A percentile compares a stretch with the other conserved stretches of the same genome.
These are phyloP conservation scores for Penicillium sp. DNA, from an alignment of 2,329 filamentous ascomycete species.

Conservation along the genomic window DNA sequence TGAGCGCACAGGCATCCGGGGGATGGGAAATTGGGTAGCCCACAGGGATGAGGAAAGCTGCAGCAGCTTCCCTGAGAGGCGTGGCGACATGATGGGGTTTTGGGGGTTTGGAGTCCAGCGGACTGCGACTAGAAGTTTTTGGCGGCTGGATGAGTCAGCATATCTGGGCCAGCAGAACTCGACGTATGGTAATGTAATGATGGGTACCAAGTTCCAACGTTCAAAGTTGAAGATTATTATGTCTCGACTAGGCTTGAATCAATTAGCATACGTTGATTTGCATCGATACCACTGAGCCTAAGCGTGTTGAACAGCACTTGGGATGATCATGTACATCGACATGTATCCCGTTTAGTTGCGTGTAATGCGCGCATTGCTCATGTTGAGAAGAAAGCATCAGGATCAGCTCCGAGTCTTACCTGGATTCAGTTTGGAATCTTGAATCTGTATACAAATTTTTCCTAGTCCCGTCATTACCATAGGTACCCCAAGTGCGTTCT, in stretches of 20 bases:
- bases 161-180: not conserved
- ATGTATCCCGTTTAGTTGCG: too few species aligned
- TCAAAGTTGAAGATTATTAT: too few species aligned
- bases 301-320: too few species aligned
- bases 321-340: too few species aligned
- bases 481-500: not conserved
- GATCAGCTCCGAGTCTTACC: too few species aligned
- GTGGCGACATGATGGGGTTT: constrained; percentile 33
- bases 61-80: constrained; percentile 31
- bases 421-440: too few species aligned
- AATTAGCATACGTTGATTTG: too few species aligned
- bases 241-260: too few species aligned
- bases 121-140: constrained; percentile 19
- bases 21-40: constrained; percentile 23
- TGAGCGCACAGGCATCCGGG: constrained; percentile 31
- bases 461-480: not conserved
- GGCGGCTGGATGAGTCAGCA: constrained; percentile 18
- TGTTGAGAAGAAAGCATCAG: too few species aligned
- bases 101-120: constrained; percentile 4
- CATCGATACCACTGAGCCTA: too few species aligned
- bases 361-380: too few species aligned
- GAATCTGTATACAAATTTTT: too few species aligned
- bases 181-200: not conserved
- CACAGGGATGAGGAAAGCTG: constrained; percentile 30
- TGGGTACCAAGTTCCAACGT: not conserved